Conservation (phyloP, 202 grass and related monocot species). For the Schoenoplectus tabernaemontani region DNA sequence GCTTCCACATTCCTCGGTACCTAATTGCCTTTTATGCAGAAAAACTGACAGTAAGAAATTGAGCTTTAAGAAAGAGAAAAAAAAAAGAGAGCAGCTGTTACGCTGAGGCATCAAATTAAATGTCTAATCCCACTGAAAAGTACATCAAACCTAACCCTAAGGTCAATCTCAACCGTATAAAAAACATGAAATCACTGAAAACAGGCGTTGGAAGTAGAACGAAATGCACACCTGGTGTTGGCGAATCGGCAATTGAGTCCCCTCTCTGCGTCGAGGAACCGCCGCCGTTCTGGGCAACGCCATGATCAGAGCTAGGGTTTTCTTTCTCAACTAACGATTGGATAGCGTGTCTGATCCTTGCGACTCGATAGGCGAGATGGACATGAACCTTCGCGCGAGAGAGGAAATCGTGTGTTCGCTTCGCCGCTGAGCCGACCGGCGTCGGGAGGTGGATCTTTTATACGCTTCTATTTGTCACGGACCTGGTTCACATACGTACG, state of each 20-base stretch:
- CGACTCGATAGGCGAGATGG: slow-evolving; percentile 75
- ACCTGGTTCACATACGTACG: no score
- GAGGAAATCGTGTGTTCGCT: slow-evolving; percentile 22
- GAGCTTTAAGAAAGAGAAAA: not conserved
- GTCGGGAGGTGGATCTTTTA: slow-evolving; percentile 4
- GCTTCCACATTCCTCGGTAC: not conserved
- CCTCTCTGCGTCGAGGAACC: slow-evolving; percentile 14
- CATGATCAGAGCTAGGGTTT: slow-evolving; percentile 37
- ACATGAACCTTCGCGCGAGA: slow-evolving; percentile 71
- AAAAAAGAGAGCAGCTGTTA: not conserved
- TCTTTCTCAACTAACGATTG: not conserved
- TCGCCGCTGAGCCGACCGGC: slow-evolving; percentile 16
- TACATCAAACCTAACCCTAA: slow-evolving; percentile 10
- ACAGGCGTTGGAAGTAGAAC: not conserved
- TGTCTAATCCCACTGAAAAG: not conserved
- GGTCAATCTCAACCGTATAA: not conserved
- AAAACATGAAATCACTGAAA: not conserved
- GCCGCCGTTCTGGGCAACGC: slow-evolving; percentile 24
- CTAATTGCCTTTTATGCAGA: not conserved
- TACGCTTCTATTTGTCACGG: not conserved
- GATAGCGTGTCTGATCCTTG: slow-evolving; percentile 41
- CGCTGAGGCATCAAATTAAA: not conserved
- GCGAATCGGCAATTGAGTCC: not conserved
- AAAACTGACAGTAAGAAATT: not conserved
- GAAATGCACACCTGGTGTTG: slow-evolving; percentile 11